These are phyloP conservation scores for Cladosporium austrohemisphaericum DNA, from an alignment of 2,329 filamentous ascomycete species.

Conservation along the genomic window DNA sequence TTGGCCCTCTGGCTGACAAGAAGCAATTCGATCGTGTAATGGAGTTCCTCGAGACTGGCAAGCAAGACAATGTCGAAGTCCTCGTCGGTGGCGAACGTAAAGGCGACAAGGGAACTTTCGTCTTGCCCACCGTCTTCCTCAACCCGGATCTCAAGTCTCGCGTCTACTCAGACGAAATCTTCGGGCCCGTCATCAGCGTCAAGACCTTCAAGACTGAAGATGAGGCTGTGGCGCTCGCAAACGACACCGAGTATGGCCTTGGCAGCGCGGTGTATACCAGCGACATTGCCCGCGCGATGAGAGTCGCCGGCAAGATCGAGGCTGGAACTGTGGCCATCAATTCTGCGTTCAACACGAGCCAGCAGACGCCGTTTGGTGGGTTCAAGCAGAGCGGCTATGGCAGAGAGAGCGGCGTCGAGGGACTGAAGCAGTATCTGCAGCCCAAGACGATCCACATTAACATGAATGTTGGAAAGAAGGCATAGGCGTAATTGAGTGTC, in stretches of 20 bases:
- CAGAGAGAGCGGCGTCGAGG: conserved; percentile 42
- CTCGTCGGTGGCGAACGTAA: conserved; percentile 13
- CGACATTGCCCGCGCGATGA: conserved; percentile 51
- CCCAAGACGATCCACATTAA: conserved; percentile 38
- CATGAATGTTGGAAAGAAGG: conserved; percentile 20
- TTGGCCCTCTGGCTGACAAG: conserved; percentile 4
- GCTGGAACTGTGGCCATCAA: conserved; percentile 56
- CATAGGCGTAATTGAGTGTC: background rate
- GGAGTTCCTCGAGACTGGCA: conserved; percentile 25
- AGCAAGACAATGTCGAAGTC: conserved; percentile 12
- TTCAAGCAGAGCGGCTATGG: conserved; percentile 50
- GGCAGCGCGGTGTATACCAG: conserved; percentile 65
- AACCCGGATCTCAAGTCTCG: conserved; percentile 61
- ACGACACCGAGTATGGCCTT: conserved; percentile 72
- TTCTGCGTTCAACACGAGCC: conserved; percentile 27
- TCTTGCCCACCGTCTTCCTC: conserved; percentile 10
- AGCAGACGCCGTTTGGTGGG: conserved; percentile 48
- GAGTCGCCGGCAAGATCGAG: conserved; percentile 46
- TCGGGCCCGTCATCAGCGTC: conserved; percentile 42
- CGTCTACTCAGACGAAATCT: conserved; percentile 38
- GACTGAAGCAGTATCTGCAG: conserved; percentile 27
- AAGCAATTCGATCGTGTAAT: conserved; percentile 27
- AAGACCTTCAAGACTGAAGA: conserved; percentile 38
- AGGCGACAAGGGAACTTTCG: conserved; percentile 9
- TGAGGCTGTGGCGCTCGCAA: conserved; percentile 33